Evolutionary conservation across 768 basidiomycete genomes (phyloP).

Genomic region (Daedaleopsis sinensis): DNA sequence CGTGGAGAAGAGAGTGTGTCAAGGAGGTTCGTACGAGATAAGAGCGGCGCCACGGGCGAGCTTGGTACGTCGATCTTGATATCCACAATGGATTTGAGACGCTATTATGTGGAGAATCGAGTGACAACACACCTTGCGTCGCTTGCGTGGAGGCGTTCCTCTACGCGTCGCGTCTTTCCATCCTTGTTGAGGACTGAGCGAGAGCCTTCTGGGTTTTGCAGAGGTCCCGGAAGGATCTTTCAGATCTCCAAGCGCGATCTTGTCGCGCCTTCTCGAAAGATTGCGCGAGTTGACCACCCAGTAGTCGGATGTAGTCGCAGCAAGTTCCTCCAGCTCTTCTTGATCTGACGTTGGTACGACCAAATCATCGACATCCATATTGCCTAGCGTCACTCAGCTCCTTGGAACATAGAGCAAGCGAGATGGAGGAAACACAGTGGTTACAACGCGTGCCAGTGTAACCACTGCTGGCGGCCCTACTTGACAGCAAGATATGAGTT

Average conservation of each 20-base stretch:
- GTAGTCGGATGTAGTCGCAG: slow-evolving; percentile 12
- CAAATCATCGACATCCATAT: slow-evolving; percentile 41
- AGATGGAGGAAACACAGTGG: neutral
- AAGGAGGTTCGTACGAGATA: neutral
- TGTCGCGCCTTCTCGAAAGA: neutral
- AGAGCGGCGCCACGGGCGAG: neutral
- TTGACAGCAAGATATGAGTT: too few relatives aligned
- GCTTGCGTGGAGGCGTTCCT: slow-evolving; percentile 8
- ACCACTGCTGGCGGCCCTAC: neutral
- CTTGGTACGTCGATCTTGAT: neutral
- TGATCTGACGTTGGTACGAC: slow-evolving; percentile 65
- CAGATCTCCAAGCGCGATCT: neutral
- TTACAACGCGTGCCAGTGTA: neutral
- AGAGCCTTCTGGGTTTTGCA: too few relatives aligned
- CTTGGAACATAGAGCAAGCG: too few relatives aligned
- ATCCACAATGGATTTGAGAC: neutral
- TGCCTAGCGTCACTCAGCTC: neutral
- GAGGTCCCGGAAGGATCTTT: too few relatives aligned
- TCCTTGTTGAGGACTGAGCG: neutral
- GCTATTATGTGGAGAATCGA: neutral
- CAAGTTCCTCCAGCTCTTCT: slow-evolving; percentile 47
- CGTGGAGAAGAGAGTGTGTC: neutral
- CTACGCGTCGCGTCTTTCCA: neutral
- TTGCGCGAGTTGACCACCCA: slow-evolving; percentile 11
- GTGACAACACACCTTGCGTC: slow-evolving; percentile 9